A percentile compares a stretch with the other conserved stretches of the same genome.
Conservation (phyloP, 129 eudicot genomes). For the Sambucus nigra region DNA sequence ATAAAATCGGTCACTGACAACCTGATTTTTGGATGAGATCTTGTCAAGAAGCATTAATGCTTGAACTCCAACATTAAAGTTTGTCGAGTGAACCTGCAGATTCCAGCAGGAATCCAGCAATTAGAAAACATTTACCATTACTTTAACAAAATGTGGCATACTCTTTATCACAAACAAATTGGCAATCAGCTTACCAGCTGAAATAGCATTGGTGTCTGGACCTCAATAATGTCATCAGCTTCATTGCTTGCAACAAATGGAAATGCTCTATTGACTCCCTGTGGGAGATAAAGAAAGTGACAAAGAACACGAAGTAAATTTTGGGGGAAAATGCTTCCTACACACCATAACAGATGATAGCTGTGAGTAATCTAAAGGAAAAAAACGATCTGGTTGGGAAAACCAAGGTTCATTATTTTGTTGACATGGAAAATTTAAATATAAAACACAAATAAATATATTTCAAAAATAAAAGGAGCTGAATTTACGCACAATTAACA, state of each 20-base stretch:
- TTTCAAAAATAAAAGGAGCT: background rate
- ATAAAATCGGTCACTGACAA: slow-evolving; percentile 91
- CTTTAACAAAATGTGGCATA: background rate
- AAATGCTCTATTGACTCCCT: slow-evolving; percentile 98
- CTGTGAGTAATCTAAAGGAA: background rate
- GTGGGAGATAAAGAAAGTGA: slow-evolving; percentile 9
- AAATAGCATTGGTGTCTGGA: slow-evolving; percentile 90
- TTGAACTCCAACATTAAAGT: slow-evolving; percentile 94
- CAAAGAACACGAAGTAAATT: slow-evolving; percentile 2
- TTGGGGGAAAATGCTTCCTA: background rate
- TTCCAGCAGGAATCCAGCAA: background rate
- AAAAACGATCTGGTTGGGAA: background rate
- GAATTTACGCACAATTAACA: background rate
- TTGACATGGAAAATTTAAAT: background rate
- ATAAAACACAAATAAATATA: background rate
- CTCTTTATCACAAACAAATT: background rate
- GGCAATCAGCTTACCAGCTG: slow-evolving; percentile 50
- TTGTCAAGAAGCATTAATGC: slow-evolving; percentile 88
- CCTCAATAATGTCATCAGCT: slow-evolving; percentile 86
- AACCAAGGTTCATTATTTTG: background rate
- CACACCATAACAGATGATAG: background rate
- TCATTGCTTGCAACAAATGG: slow-evolving; percentile 78
- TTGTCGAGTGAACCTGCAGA: slow-evolving; percentile 89
- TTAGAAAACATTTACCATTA: background rate
- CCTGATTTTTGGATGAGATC: slow-evolving; percentile 85